A percentile compares a stretch with the other conserved stretches of the same genome.
These are phyloP conservation scores for Avena atlantica DNA, from an alignment of 176 grass and related monocot species.

Conservation along the genomic window DNA sequence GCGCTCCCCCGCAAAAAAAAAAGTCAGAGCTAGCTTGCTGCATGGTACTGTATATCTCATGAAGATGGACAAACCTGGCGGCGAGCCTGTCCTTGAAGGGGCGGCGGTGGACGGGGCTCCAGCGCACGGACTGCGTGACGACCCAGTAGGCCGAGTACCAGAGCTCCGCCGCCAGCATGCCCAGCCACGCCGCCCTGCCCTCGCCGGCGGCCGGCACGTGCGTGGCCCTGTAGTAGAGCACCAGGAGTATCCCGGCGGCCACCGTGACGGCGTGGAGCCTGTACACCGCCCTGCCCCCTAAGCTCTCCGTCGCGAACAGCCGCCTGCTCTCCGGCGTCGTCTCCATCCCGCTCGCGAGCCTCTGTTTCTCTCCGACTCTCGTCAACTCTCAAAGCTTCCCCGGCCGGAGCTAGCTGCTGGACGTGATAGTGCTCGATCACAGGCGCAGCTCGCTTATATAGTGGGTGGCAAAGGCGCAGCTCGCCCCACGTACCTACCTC, in stretches of 20 bases:
- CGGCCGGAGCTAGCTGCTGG: too few species aligned
- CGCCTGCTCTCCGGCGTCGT: neutral
- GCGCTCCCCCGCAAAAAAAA: too few species aligned
- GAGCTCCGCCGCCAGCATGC: conserved; percentile 71
- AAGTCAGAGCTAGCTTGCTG: neutral
- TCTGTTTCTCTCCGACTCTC: too few species aligned
- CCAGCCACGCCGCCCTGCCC: conserved; percentile 61
- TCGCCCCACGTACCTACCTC: too few species aligned
- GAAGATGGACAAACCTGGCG: neutral
- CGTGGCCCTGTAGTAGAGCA: conserved; percentile 63
- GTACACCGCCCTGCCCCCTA: conserved; percentile 48
- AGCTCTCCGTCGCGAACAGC: conserved; percentile 61
- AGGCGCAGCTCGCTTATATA: too few species aligned
- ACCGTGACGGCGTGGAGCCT: conserved; percentile 57
- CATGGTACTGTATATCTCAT: neutral
- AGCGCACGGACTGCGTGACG: conserved; percentile 68
- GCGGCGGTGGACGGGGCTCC: conserved; percentile 59
- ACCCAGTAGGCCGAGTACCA: conserved; percentile 84
- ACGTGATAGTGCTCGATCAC: too few species aligned
- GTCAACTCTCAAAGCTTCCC: too few species aligned
- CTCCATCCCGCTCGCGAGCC: neutral
- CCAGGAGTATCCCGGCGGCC: conserved; percentile 50
- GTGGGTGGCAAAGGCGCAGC: too few species aligned
- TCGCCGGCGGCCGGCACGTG: conserved; percentile 50
- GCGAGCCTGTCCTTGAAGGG: conserved; percentile 60